Conservation (phyloP, 108 stramenopile species). For the Nannochloropsis oceanica region DNA sequence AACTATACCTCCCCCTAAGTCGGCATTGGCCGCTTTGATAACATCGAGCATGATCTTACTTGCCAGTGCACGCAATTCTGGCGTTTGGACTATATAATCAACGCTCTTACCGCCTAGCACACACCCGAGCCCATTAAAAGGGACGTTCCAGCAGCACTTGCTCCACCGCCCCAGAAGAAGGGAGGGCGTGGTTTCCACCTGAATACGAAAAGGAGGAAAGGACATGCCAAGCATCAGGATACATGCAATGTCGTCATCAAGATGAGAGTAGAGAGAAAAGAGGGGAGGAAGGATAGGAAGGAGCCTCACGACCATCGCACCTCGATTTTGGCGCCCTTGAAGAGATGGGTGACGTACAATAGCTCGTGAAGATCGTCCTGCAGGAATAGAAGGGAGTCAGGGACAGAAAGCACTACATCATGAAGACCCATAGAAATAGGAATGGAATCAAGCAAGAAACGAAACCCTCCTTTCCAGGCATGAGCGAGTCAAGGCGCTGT, state of each 20-base stretch:
- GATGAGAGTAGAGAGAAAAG: background rate
- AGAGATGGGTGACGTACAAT: background rate
- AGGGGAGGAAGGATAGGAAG: background rate
- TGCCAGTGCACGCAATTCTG: background rate
- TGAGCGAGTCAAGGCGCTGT: background rate
- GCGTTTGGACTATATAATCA: background rate
- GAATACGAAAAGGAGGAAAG: background rate
- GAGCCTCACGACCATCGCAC: background rate
- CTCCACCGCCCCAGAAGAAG: background rate
- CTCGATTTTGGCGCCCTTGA: background rate
- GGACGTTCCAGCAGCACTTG: background rate
- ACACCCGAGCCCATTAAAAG: background rate
- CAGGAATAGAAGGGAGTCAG: background rate
- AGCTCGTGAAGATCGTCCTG: background rate
- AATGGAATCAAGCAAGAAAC: background rate
- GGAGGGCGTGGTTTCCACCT: background rate
- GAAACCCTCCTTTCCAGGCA: background rate
- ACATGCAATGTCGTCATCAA: background rate
- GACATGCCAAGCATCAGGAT: too few relatives aligned
- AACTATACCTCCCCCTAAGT: background rate
- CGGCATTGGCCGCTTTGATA: background rate
- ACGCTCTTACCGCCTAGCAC: background rate
- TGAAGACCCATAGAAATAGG: background rate
- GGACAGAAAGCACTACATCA: background rate
- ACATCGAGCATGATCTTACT: background rate